These are phyloP conservation scores for Parathielavia hyrcaniae DNA, from an alignment of 495 filamentous ascomycete species.

Conservation along the genomic window DNA sequence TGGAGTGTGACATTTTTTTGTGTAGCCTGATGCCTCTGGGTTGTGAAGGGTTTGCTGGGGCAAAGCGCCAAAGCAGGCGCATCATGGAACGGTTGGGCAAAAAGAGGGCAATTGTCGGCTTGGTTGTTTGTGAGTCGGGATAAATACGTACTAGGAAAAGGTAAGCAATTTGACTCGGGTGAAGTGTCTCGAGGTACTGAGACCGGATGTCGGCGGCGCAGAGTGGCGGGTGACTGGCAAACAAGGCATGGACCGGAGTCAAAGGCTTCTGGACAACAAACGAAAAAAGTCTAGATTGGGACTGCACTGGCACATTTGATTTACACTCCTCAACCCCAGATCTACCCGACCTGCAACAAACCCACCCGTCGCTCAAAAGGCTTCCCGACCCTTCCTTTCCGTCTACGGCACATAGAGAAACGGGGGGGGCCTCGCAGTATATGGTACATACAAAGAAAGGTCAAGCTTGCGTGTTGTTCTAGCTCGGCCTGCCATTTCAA, in stretches of 20 bases:
- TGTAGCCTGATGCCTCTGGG: background rate
- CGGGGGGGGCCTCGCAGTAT: constrained; percentile 35
- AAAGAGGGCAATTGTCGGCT: background rate
- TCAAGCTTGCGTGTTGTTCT: constrained; percentile 16
- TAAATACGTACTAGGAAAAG: no score
- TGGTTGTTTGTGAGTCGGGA: no score
- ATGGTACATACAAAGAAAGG: constrained; percentile 41
- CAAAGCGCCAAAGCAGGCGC: no score
- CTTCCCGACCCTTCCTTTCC: constrained; percentile 27
- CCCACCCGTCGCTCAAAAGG: constrained; percentile 9
- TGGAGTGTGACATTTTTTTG: constrained; percentile 8
- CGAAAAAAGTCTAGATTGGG: constrained; percentile 32
- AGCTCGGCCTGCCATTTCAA: constrained; percentile 27
- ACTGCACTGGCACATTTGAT: constrained; percentile 36
- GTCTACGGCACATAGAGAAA: constrained; percentile 35
- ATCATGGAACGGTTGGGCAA: background rate
- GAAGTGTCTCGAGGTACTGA: no score
- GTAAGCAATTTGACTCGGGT: no score
- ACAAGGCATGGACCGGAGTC: background rate
- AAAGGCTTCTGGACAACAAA: constrained; percentile 5
- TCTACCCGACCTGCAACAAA: constrained; percentile 13
- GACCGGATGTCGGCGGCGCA: no score
- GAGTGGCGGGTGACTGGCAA: no score
- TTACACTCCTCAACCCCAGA: constrained; percentile 32
- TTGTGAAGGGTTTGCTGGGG: background rate